Conservation (phyloP, 176 grass and related monocot genomes). For the Aechmea fasciata region DNA sequence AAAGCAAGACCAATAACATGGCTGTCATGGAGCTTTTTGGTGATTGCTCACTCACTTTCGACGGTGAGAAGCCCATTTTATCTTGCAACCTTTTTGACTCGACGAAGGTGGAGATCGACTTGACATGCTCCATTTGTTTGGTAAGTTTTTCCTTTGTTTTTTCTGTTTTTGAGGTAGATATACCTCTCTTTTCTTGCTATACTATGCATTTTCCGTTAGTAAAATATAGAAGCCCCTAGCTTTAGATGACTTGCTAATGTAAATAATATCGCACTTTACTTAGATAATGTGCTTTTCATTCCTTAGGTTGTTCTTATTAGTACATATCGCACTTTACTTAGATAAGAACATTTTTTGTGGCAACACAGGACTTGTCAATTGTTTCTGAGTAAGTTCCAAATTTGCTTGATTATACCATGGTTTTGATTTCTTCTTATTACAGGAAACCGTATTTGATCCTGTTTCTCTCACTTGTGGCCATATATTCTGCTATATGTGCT, state of each 20-base stretch:
- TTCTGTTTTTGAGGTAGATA: neutral
- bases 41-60: conserved; percentile 54
- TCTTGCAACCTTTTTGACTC: conserved; percentile 66
- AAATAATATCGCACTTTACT: no score
- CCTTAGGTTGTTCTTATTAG: no score
- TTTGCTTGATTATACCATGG: no score
- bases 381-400: no score
- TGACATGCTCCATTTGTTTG: conserved; percentile 91
- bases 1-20: conserved; percentile 34
- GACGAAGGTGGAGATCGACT: conserved; percentile 62
- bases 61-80: conserved; percentile 58
- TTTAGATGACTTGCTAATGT: no score
- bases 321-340: no score
- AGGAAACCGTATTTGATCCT: conserved; percentile 74
- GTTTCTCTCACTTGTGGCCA: conserved; percentile 72
- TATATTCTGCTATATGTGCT: conserved; percentile 81
- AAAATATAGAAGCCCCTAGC: no score
- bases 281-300: no score
- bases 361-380: no score
- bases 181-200: no score
- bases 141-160: conserved; percentile 30
- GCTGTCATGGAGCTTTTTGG: conserved; percentile 48
- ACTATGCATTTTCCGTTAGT: no score
- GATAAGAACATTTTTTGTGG: no score
- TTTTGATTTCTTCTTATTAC: conserved; percentile 1